These are phyloP conservation scores for Sordaria brevicollis DNA, from an alignment of 495 filamentous ascomycete genomes.

Conservation along the genomic window DNA sequence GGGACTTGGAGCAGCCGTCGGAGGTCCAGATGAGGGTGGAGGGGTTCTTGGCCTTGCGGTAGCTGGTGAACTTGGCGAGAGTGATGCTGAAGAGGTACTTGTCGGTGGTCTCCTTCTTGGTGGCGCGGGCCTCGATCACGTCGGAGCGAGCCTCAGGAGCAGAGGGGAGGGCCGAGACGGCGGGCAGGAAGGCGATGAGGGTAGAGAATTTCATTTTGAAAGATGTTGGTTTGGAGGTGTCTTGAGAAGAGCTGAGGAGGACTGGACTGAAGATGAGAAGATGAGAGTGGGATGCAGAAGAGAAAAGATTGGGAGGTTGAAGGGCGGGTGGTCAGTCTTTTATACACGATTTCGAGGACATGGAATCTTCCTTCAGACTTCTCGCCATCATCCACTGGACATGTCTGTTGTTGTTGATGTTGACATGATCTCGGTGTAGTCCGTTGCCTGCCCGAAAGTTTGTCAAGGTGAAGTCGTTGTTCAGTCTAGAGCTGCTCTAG, in stretches of 20 bases:
- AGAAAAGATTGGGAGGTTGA: neutral
- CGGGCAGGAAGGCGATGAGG: conserved; percentile 11
- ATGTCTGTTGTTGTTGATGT: neutral
- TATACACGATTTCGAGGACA: neutral
- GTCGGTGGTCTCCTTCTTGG: conserved; percentile 19
- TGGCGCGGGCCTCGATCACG: neutral
- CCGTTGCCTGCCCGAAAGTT: neutral
- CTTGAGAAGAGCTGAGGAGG: neutral
- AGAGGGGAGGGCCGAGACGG: conserved; percentile 13
- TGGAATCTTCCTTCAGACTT: neutral
- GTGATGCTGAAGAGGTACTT: conserved; percentile 22
- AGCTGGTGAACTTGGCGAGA: conserved; percentile 18
- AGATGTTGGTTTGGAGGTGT: neutral
- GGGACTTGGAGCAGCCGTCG: conserved; percentile 30
- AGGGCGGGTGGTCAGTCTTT: neutral
- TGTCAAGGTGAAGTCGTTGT: neutral
- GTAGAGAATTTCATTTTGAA: conserved; percentile 20
- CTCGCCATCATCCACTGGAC: conserved; percentile 1
- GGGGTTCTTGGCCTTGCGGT: conserved; percentile 21
- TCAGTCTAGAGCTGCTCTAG: neutral
- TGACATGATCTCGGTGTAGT: neutral
- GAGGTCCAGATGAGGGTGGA: conserved; percentile 27
- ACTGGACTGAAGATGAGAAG: neutral
- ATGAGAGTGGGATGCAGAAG: neutral
- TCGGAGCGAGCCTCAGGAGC: neutral